phyloP scores from a whole-genome alignment of 2,329 filamentous ascomycete species.

The Ceratocystis diversiconidia region DNA sequence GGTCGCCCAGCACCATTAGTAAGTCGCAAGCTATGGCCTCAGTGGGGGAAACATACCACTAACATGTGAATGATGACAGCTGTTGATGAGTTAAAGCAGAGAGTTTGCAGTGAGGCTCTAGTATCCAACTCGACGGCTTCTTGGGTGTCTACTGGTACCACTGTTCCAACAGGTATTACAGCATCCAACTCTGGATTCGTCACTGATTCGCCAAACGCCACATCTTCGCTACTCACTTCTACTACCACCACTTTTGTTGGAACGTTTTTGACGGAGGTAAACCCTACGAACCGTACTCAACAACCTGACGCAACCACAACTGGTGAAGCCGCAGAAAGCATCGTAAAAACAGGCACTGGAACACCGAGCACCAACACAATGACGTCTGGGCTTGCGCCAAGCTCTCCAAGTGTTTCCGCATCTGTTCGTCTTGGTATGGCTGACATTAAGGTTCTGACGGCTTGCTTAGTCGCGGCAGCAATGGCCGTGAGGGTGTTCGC shows the following conservation, averaged over 20 bases:
- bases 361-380: background rate
- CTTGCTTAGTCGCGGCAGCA: background rate
- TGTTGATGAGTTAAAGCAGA: background rate
- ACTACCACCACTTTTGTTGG: background rate
- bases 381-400: background rate
- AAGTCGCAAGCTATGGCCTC: background rate
- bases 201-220: background rate
- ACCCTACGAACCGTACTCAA: background rate
- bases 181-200: background rate
- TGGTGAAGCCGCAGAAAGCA: background rate
- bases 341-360: background rate
- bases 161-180: background rate
- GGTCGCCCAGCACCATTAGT: slow-evolving; percentile 9
- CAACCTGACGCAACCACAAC: background rate
- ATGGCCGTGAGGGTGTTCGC: background rate
- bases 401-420: background rate
- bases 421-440: background rate
- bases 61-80: background rate
- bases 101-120: background rate
- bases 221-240: background rate
- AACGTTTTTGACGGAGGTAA: background rate
- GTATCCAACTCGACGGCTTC: background rate
- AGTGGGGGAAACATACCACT: background rate
- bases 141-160: background rate
- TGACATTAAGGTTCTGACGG: background rate